Base-by-base conservation (phyloP, 1,284 basidiomycete species). In the Ustilago xerochloae region DNA sequence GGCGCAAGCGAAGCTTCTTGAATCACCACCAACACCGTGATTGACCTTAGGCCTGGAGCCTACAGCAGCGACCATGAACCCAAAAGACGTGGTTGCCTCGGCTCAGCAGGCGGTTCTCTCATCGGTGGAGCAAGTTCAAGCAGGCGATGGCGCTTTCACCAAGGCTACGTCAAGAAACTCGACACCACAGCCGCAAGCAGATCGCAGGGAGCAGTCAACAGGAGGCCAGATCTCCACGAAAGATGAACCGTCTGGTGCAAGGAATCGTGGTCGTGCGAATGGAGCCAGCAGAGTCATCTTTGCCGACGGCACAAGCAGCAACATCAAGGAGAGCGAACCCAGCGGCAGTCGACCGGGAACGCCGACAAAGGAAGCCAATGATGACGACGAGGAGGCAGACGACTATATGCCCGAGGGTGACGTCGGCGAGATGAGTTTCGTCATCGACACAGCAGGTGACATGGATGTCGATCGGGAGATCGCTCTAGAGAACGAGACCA, bases 401-500 rank as follows among this genome's bases (percentile, higher is more conserved):
- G 58, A 35, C 24, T 58, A 52, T 16, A 9, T 35, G 8, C 29
- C 50, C 16, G 50, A 56, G 4, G 55, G 35, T 10, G 63, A 66
- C 2, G 61, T 43, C 1, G 70, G 43, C 22, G 70, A 73, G 33
- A 63, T 66, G 53, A 68, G 64, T 38, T 73, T 73, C 35, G 57
- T 73, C 45, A 52, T 73, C 36, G 70, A 73, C 16, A 73, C 70
- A 2, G 61, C 60, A 4, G 70, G 70, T 33, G 64, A 73, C 29
- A 67, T 73, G 70, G 64, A 63, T 24, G 64, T 67, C 8, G 70
- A 73, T 32, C 70, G 56, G 12, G 64, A 67, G 24, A 52, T 67
- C 16, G 64, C 70, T 1, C 22, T 67, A 38, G 56, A 63, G 9
- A 56, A 57, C 16, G 53, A 63, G 22, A 38, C 56, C n/a, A 60